Percentiles rank a stretch among this genome's conserved stretches.
These are phyloP conservation scores for Aspergillus bridgeri DNA, from an alignment of 495 filamentous ascomycete species.

Conservation along the genomic window DNA sequence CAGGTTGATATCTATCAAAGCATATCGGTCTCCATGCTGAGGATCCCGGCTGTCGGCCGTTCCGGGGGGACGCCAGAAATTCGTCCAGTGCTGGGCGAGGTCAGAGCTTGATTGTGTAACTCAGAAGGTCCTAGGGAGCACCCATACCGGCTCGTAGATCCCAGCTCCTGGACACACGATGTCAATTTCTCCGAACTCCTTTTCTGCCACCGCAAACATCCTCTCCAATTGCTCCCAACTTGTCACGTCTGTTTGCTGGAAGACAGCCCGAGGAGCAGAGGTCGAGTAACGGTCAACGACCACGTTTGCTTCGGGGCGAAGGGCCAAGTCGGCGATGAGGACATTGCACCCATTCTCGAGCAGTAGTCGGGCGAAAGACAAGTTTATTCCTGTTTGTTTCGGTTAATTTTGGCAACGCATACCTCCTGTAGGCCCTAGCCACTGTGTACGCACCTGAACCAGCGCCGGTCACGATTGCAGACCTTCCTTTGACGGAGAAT, in stretches of 20 bases:
- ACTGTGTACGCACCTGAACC: constrained; percentile 56
- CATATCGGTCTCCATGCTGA: constrained; percentile 46
- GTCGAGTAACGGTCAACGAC: constrained; percentile 50
- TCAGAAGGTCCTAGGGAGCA: not conserved
- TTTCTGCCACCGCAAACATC: constrained; percentile 53
- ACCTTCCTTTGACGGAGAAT: constrained; percentile 54
- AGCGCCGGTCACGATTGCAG: constrained; percentile 68
- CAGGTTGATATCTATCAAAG: constrained; percentile 61
- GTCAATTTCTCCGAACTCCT: constrained; percentile 56
- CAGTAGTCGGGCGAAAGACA: constrained; percentile 57
- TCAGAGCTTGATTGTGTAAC: not conserved
- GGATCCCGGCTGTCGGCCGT: constrained; percentile 47
- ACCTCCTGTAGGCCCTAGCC: not conserved
- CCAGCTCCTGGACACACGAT: constrained; percentile 70
- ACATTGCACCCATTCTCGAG: constrained; percentile 60
- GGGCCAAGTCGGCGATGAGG: constrained; percentile 60
- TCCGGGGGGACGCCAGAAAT: constrained; percentile 66
- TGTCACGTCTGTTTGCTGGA: constrained; percentile 60
- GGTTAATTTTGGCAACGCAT: constrained; percentile 3
- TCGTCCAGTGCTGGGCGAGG: constrained; percentile 48
- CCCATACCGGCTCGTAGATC: constrained; percentile 57
- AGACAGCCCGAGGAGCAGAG: constrained; percentile 47
- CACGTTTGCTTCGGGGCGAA: constrained; percentile 60
- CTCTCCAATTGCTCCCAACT: constrained; percentile 56
- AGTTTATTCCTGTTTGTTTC: constrained; percentile 42